These are phyloP conservation scores for Xylaria sp. DNA, from an alignment of 2,329 filamentous ascomycete genomes.

Conservation along the genomic window DNA sequence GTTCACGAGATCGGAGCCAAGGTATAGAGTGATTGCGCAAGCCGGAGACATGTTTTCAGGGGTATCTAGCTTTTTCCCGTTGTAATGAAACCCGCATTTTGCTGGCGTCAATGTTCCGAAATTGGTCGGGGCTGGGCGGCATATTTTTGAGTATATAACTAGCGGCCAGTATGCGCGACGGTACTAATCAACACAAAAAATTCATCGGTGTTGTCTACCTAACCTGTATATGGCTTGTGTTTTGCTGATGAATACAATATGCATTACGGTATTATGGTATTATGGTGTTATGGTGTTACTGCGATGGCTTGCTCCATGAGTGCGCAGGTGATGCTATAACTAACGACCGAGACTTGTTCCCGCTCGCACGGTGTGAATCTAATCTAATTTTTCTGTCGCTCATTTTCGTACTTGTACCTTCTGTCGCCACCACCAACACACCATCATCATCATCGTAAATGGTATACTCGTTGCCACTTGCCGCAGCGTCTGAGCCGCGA, in stretches of 20 bases:
- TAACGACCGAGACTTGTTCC: neutral
- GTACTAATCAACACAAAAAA: conserved; percentile 13
- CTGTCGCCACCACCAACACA: conserved; percentile 2
- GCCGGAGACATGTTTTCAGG: neutral
- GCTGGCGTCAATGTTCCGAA: conserved; percentile 20
- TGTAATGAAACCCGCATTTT: conserved; percentile 24
- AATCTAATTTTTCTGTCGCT: neutral
- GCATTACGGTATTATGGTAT: neutral
- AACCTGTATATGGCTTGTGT: neutral
- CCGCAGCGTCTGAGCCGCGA: no score
- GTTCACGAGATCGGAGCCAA: conserved; percentile 40
- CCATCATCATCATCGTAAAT: neutral
- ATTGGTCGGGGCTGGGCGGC: neutral
- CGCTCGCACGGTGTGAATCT: conserved; percentile 1
- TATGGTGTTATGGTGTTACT: no score
- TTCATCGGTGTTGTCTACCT: neutral
- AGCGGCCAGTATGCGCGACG: neutral
- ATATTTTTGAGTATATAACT: conserved; percentile 4
- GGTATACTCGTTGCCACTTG: no score
- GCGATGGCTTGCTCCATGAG: no score
- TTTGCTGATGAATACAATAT: neutral
- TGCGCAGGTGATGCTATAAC: no score
- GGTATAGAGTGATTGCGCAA: conserved; percentile 24
- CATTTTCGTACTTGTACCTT: neutral
- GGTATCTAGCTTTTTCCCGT: neutral